A percentile compares a stretch with the other conserved stretches of the same genome.
Conservation (phyloP, 73 alveolate species). For the Paramecium primaurelia region DNA sequence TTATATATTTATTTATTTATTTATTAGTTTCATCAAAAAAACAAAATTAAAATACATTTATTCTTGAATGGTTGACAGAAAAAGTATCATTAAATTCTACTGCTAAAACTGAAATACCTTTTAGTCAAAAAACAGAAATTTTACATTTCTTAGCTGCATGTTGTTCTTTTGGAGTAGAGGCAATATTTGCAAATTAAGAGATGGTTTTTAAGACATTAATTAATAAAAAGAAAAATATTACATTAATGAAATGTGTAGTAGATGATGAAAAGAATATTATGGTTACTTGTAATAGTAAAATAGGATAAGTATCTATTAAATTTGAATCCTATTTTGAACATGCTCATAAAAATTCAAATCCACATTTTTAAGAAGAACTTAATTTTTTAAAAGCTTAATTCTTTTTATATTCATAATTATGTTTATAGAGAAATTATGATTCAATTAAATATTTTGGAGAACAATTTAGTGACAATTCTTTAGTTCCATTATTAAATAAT, state of each 20-base stretch:
- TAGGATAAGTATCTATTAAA: neutral
- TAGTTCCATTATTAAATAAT: neutral
- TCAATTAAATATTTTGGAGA: constrained; percentile 5
- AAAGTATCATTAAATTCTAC: neutral
- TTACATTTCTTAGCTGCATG: neutral
- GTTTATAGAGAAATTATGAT: neutral
- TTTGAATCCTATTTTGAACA: neutral
- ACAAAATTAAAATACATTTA: neutral
- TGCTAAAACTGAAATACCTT: neutral
- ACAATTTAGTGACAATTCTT: neutral
- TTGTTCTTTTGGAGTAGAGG: neutral
- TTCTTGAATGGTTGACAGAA: neutral
- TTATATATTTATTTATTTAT: neutral
- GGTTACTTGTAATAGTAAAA: neutral
- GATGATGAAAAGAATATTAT: neutral
- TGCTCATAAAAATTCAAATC: neutral
- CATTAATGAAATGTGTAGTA: neutral
- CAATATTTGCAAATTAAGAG: constrained; percentile 22
- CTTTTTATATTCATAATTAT: neutral
- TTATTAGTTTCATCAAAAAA: neutral
- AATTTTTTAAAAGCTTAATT: neutral
- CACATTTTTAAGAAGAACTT: neutral
- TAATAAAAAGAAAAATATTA: neutral
- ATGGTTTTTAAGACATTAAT: neutral
- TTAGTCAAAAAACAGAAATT: neutral